Conservation (phyloP, 2,329 filamentous ascomycete species). For the Ophiostoma pallidulum region DNA sequence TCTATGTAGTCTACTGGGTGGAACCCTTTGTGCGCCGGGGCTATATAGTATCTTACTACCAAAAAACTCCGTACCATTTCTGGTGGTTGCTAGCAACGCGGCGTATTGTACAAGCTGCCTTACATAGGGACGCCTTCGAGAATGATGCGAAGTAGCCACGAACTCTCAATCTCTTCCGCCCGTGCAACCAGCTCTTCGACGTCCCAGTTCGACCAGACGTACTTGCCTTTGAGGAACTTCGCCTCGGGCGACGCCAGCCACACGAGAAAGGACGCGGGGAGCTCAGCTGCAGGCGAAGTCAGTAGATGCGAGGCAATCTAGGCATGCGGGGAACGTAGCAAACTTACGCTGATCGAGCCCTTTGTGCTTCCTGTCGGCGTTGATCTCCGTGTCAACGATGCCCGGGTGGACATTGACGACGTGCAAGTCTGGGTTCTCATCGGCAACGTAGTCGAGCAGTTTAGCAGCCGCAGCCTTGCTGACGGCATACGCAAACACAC, state of each 20-base stretch:
- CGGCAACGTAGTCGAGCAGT: conserved; percentile 27
- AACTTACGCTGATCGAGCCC: no score
- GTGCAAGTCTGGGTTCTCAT: conserved; percentile 27
- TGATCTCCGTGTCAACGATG: conserved; percentile 29
- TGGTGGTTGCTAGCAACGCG: no score
- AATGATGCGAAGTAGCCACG: neutral
- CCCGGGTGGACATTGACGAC: conserved; percentile 34
- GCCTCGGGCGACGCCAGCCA: conserved; percentile 17
- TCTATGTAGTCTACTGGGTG: no score
- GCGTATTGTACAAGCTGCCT: no score
- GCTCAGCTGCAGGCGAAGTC: conserved; percentile 1
- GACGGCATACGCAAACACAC: conserved; percentile 22
- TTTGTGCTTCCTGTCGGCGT: neutral
- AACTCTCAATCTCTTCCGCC: neutral
- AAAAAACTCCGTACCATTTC: no score
- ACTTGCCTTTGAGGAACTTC: conserved; percentile 14
- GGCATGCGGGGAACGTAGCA: neutral
- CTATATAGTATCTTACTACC: no score
- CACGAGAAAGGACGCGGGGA: conserved; percentile 14
- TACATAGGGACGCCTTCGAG: conserved; percentile 1
- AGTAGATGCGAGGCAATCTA: neutral
- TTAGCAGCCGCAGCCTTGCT: conserved; percentile 28
- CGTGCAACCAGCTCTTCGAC: conserved; percentile 10
- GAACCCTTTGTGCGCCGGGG: no score
- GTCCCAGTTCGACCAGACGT: conserved; percentile 17